Evolutionary conservation across 768 basidiomycete genomes (phyloP).

Genomic region (Mycena filopes): DNA sequence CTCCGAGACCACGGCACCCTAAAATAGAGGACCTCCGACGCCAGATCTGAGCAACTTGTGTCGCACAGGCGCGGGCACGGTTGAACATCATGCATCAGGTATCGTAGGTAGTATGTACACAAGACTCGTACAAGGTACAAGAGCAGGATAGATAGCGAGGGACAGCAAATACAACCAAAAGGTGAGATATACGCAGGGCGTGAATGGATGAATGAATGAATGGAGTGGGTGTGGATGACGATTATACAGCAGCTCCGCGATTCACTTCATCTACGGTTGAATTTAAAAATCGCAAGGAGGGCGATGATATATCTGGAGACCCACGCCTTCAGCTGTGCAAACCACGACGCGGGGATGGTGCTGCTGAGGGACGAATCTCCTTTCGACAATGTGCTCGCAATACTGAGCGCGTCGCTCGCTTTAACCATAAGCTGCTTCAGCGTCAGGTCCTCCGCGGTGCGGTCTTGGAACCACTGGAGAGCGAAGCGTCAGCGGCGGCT

Average conservation of each 20-base stretch:
- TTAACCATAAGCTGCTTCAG: conserved; percentile 17
- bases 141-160: background rate
- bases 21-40: conserved; percentile 10
- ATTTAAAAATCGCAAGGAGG: conserved; percentile 40
- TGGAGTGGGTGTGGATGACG: no score
- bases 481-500: background rate
- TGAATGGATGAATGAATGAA: no score
- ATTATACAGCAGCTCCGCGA: background rate
- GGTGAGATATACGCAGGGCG: conserved; percentile 4
- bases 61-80: background rate
- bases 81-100: background rate
- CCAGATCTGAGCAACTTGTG: background rate
- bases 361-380: conserved; percentile 27
- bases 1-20: conserved; percentile 3
- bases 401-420: conserved; percentile 38
- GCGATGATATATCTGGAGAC: conserved; percentile 39
- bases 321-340: conserved; percentile 36
- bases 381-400: conserved; percentile 34
- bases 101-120: background rate
- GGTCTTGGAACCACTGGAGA: conserved; percentile 54
- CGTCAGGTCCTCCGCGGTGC: conserved; percentile 29
- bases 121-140: background rate
- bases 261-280: conserved; percentile 28
- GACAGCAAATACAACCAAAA: conserved; percentile 2
- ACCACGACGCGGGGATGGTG: conserved; percentile 25